Evolutionary conservation across 345 rosid genomes (phyloP).

Genomic region (Zanthoxylum bungeanum): DNA sequence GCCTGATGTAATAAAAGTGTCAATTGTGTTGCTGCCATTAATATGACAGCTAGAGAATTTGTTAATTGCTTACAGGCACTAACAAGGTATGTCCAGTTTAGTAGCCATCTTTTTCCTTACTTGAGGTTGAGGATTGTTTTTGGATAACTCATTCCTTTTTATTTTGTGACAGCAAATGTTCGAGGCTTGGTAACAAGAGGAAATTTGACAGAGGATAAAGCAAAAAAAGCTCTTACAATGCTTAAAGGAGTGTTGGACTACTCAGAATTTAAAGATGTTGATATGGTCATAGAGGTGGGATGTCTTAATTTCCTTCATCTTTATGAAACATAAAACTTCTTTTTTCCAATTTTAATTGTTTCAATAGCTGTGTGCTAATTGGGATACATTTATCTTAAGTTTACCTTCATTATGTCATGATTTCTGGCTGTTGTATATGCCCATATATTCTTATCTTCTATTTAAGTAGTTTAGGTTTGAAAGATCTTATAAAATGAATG

Average conservation of each 20-base stretch:
- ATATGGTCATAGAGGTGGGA: constrained; percentile 91
- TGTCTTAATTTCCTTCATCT: background rate
- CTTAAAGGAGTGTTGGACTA: constrained; percentile 81
- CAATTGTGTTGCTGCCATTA: background rate
- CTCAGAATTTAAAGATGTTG: constrained; percentile 81
- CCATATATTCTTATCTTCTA: constrained; percentile 3
- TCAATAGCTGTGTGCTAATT: background rate
- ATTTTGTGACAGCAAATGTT: constrained; percentile 58
- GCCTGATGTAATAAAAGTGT: too few relatives aligned
- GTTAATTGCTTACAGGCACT: background rate
- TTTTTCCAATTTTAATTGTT: background rate
- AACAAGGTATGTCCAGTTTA: background rate
- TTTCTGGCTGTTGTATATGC: background rate
- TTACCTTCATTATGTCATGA: background rate
- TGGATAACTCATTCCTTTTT: background rate
- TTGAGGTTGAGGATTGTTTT: background rate
- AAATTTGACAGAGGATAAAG: constrained; percentile 62
- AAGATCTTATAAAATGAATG: constrained; percentile 9
- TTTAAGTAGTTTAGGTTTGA: background rate
- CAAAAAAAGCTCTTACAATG: constrained; percentile 70
- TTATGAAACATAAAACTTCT: background rate
- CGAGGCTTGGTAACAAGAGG: constrained; percentile 66
- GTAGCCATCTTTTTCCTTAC: background rate
- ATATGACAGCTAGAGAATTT: background rate
- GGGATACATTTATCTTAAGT: background rate